Conservation (phyloP, 345 rosid species). For the Eucalyptus curtisii region DNA sequence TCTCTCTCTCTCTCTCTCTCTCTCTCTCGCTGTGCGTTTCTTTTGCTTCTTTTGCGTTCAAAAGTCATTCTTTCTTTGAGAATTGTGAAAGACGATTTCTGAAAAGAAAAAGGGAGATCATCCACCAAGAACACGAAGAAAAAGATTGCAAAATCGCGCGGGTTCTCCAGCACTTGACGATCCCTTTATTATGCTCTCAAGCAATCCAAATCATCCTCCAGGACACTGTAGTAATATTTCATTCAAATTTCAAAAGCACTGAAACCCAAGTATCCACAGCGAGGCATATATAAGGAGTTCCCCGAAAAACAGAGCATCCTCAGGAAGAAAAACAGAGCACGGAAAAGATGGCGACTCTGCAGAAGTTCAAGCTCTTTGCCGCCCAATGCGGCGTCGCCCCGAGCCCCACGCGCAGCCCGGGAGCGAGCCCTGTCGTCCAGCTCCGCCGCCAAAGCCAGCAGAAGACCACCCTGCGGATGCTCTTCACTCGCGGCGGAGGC, state of each 20-base stretch:
- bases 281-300: background rate
- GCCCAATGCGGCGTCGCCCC: slow-evolving; percentile 79
- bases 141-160: background rate
- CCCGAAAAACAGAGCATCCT: background rate
- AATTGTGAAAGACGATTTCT: background rate
- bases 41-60: background rate
- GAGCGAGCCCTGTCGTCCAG: slow-evolving; percentile 66
- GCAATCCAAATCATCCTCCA: background rate
- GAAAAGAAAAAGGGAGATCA: background rate
- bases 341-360: slow-evolving; percentile 56
- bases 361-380: slow-evolving; percentile 73
- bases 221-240: background rate
- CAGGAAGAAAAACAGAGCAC: background rate
- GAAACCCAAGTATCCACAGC: background rate
- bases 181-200: background rate
- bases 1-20: background rate
- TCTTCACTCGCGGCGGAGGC: slow-evolving; percentile 31
- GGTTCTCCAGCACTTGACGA: background rate
- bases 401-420: slow-evolving; percentile 72
- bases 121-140: background rate
- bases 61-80: background rate
- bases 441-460: slow-evolving; percentile 55
- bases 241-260: slow-evolving; percentile 6
- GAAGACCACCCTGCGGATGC: slow-evolving; percentile 69
- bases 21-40: background rate